Conservation (phyloP, 2,329 filamentous ascomycete species). For the Gaeumannomyces sp. region DNA sequence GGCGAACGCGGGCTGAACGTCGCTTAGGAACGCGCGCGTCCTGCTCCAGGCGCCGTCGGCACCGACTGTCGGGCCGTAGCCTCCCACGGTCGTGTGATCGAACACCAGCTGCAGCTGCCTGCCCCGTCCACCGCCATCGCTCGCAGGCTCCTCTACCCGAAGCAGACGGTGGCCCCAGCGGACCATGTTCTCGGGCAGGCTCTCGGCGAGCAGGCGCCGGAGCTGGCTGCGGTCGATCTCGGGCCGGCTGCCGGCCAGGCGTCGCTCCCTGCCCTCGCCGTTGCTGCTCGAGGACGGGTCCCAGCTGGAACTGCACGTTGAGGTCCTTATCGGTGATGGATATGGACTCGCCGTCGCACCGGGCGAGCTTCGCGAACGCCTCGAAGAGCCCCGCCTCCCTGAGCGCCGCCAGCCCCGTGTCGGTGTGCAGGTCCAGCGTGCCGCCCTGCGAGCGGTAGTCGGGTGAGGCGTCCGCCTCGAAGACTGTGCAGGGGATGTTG, state of each 20-base stretch:
- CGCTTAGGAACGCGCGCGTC: too few relatives aligned
- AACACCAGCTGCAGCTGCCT: constrained; percentile 30
- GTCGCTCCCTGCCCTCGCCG: constrained; percentile 17
- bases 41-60: constrained; percentile 11
- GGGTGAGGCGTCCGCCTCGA: constrained; percentile 39
- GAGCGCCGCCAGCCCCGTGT: constrained; percentile 44
- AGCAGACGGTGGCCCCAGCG: constrained; percentile 40
- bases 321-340: constrained; percentile 38
- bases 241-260: constrained; percentile 29
- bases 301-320: constrained; percentile 26
- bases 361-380: constrained; percentile 38
- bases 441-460: constrained; percentile 44
- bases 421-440: constrained; percentile 46
- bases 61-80: constrained; percentile 33
- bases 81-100: constrained; percentile 24
- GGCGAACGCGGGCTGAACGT: constrained; percentile 31
- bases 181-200: constrained; percentile 37
- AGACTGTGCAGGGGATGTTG: constrained; percentile 41
- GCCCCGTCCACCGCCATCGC: constrained; percentile 12
- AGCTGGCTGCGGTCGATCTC: constrained; percentile 47
- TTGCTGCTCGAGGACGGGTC: constrained; percentile 19
- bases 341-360: constrained; percentile 46
- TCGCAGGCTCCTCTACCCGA: constrained; percentile 23
- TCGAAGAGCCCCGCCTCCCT: constrained; percentile 42
- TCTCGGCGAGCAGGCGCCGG: constrained; percentile 36